These are phyloP conservation scores for sorghum (Sorghum bicolor) DNA, from an alignment of 176 grass and related monocot genomes.

Conservation along the genomic window Sorghum_bicolor_NCBIv3 NC_012872.2:54361501-54362000, in stretches of 20 bases:
- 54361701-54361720: constrained; percentile 35
- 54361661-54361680: constrained; percentile 31
- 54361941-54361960: not conserved
- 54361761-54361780: not conserved
- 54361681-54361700: constrained; percentile 30
- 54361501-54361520: constrained; percentile 34
- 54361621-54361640: not conserved
- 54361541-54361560: not conserved
- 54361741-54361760: constrained; percentile 13
- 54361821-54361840: not conserved
- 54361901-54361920: constrained; percentile 18
- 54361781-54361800: constrained; percentile 25
- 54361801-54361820: not conserved
- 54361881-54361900: not conserved
- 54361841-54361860: not conserved
- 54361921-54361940: not conserved
- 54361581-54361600: constrained; percentile 15
- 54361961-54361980: not conserved
- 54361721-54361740: constrained; percentile 53
- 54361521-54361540: not conserved
- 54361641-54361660: not conserved
- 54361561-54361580: constrained; percentile 10
- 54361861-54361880: not conserved
- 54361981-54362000: not conserved
- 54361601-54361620: not conserved